Evolutionary conservation across 2,329 filamentous ascomycete genomes (phyloP).

Genomic region (Grosmannia huntii): DNA sequence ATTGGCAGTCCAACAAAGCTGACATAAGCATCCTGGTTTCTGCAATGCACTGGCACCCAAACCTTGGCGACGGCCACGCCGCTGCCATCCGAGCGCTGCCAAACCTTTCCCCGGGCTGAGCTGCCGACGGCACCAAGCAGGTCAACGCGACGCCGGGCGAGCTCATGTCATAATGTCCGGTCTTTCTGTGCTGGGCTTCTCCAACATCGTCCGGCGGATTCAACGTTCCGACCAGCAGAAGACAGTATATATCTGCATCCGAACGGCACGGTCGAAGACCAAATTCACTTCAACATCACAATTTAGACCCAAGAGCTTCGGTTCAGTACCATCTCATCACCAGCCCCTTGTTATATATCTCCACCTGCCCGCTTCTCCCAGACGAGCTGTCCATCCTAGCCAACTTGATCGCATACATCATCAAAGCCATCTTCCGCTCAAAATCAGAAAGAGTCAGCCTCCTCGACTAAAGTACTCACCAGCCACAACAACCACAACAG

Average conservation of each 20-base stretch:
- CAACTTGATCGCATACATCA: conserved; percentile 1
- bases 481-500: neutral
- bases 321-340: neutral
- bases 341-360: neutral
- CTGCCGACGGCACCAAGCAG: too few species aligned
- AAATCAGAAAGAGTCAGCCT: neutral
- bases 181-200: conserved; percentile 9
- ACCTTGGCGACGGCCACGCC: too few species aligned
- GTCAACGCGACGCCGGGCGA: neutral
- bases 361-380: neutral
- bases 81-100: too few species aligned
- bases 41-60: too few species aligned
- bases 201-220: conserved; percentile 11
- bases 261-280: neutral
- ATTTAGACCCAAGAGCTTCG: neutral
- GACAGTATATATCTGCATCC: neutral
- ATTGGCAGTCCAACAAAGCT: too few species aligned
- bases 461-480: neutral
- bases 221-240: neutral
- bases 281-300: neutral
- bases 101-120: conserved; percentile 3
- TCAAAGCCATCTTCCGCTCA: conserved; percentile 1
- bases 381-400: neutral
- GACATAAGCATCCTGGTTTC: too few species aligned
- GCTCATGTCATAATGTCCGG: neutral